Evolutionary conservation across 2,329 filamentous ascomycete species (phyloP), one percentile per base, ranked within the genome.

Genomic region (Arthrocladium fulminans): DNA sequence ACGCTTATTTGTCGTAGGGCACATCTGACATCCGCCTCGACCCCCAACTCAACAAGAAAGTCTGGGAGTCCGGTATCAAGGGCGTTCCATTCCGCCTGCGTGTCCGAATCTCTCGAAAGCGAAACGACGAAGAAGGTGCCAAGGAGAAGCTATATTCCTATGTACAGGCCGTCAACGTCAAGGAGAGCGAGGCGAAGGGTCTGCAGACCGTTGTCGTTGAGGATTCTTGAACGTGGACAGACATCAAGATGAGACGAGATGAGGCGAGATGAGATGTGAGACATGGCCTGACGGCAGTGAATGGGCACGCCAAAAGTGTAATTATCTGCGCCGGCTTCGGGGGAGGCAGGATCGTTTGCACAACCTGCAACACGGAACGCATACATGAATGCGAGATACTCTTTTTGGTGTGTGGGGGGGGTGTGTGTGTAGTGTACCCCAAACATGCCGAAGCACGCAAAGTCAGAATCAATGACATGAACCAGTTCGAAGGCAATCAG

Each of bases 91-190:
- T 84, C 86, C 85, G 94, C 74, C 80, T 98, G 65, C 90, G 92
- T 67, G 83, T 98, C 69, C 88, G 94, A 76, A 96, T 98, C 77
- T 95, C 88, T 70, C 88, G 92, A 76, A 94, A 94, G 84, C 88
- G 92, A 83, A 98, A 98, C 78, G 92, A 98, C 74, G 92, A 97
- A 81, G 92, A 98, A 78, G 88, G 87, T 67, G 92, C 94, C 72
- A 95, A 95, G 81, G 88, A 98, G 83, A 95, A 94, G 82, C 84
- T 98, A 61, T 98, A 97, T 85, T 92, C 86, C 74, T 96, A 95
- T 77, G 92, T 98, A 64, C 90, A 98, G 83, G 92, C 92, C 65
- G 92, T 98, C 72, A 96, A 96, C 75, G 89, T 97, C 71, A 95
- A 97, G 87, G 51, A 56, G 37, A 48, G 45, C 41, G 86, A 94